A percentile compares a stretch with the other conserved stretches of the same genome.
Evolutionary conservation across 1,284 basidiomycete genomes (phyloP).

Genomic region (Chalciporus piperatoides): DNA sequence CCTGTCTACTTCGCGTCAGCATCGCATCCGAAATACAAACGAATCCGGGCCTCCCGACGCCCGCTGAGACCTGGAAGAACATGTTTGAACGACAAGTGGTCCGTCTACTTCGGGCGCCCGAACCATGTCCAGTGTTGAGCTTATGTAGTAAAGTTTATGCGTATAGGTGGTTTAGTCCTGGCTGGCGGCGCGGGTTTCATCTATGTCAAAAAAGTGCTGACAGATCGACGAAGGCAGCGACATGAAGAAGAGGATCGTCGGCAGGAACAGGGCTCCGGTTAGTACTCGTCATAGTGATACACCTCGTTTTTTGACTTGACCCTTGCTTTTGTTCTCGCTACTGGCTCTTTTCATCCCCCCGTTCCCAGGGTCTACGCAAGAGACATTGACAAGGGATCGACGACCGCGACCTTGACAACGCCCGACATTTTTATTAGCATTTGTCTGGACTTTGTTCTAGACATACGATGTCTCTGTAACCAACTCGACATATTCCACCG

Average conservation of each 20-base stretch:
- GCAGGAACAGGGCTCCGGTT: conserved; percentile 7
- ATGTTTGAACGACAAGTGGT: conserved; percentile 17
- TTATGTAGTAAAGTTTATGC: conserved; percentile 21
- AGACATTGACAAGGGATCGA: background rate
- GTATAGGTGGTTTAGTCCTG: conserved; percentile 27
- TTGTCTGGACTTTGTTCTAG: background rate
- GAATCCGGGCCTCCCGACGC: background rate
- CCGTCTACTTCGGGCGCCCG: conserved; percentile 7
- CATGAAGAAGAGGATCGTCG: conserved; percentile 19
- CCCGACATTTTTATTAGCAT: background rate
- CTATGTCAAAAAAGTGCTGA: conserved; percentile 31
- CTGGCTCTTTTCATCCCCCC: background rate
- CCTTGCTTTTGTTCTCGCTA: background rate
- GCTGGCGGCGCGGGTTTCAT: conserved; percentile 29
- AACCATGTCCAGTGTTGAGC: background rate
- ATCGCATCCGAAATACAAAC: background rate
- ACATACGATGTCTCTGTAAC: background rate
- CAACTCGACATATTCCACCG: background rate
- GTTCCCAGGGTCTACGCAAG: conserved; percentile 9
- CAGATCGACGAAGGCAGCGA: conserved; percentile 24
- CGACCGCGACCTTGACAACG: background rate
- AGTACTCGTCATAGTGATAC: background rate
- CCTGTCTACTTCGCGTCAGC: background rate
- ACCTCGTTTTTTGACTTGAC: conserved; percentile 10
- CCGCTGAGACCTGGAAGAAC: background rate